Evolutionary conservation across 495 filamentous ascomycete genomes (phyloP), one percentile per base, ranked within the genome.

Genomic region (Physcia stellaris): DNA sequence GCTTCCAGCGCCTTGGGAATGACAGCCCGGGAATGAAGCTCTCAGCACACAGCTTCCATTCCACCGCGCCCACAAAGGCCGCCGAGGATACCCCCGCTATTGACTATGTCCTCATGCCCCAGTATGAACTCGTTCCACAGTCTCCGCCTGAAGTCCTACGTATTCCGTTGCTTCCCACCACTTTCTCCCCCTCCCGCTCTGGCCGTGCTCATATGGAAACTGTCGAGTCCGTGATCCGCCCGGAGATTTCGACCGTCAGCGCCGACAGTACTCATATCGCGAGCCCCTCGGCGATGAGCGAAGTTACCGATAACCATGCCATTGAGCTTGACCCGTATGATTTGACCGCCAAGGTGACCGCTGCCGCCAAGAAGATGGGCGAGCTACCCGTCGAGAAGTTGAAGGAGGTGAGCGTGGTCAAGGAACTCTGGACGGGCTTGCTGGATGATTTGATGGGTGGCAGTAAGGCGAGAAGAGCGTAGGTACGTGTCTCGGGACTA

Each of bases 81-180:
- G 57, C 67, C 41, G 61, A 66, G 44, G 74, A 79, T 60, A 59
- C 56, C 42, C 75, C 71, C 28, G 70, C 73, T 21, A 73, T 79
- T 37, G 75, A 79, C 61, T 74, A 78, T 45, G 66, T 66, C 48
- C 77, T 68, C 63, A 59, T 80, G 55, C 75, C 75, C 22, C 58
- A 64, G 37, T 56, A 59, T 33, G 62, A 66, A 35, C 42, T 67
- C 15, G 63, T 68, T 26, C 46, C 53, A 6, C 39, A 55, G 7
- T 17, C 49, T 26, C 51, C 52, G 6, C 30, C 40, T 12, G 43
- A 50, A 24, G 24, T 37, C 26, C 33, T 57, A 13, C 66, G 60
- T 35, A 61, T 76, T 35, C 73, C 73, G 47, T 59, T 77, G 47
- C 59, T 77, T 47, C 62, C 70, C 39, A 60, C 65, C 35, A 58